Conservation (phyloP, 2,329 filamentous ascomycete species). For the Colletotrichum aenigma region DNA sequence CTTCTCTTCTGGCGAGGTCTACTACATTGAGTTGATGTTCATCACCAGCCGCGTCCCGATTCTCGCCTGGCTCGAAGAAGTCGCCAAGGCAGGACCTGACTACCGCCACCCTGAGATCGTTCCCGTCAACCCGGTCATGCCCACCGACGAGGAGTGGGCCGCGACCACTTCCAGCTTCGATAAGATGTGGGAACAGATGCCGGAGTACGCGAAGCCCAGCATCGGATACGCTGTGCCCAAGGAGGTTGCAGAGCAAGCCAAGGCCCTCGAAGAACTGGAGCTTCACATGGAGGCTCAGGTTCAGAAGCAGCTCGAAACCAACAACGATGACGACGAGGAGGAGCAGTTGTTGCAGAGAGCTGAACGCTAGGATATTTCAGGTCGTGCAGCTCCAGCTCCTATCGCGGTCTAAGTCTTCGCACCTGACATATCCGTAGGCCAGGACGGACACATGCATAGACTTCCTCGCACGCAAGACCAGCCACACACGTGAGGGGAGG, state of each 20-base stretch:
- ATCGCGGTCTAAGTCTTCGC: neutral
- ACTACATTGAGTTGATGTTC: constrained; percentile 67
- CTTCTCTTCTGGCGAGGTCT: constrained; percentile 68
- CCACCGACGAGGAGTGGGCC: constrained; percentile 5
- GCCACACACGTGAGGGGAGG: neutral
- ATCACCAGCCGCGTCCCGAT: constrained; percentile 57
- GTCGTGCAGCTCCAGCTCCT: neutral
- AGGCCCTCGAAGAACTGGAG: neutral
- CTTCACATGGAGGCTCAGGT: neutral
- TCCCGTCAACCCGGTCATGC: constrained; percentile 26
- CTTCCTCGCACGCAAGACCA: neutral
- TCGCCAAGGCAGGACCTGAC: constrained; percentile 41
- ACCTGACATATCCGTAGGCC: neutral
- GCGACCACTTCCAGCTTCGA: constrained; percentile 23
- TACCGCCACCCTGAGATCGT: constrained; percentile 46
- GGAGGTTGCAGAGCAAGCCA: neutral
- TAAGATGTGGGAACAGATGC: constrained; percentile 32
- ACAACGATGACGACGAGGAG: neutral
- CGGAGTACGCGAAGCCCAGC: constrained; percentile 32
- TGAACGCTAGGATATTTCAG: neutral
- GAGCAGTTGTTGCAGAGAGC: neutral
- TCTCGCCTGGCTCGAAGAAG: constrained; percentile 64
- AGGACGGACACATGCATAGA: neutral
- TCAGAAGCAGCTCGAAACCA: neutral
- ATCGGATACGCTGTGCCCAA: constrained; percentile 18